Percentiles rank a stretch among this genome's conserved stretches.
phyloP scores from a whole-genome alignment of 768 basidiomycete species.

The Neoboletus magnificus region DNA sequence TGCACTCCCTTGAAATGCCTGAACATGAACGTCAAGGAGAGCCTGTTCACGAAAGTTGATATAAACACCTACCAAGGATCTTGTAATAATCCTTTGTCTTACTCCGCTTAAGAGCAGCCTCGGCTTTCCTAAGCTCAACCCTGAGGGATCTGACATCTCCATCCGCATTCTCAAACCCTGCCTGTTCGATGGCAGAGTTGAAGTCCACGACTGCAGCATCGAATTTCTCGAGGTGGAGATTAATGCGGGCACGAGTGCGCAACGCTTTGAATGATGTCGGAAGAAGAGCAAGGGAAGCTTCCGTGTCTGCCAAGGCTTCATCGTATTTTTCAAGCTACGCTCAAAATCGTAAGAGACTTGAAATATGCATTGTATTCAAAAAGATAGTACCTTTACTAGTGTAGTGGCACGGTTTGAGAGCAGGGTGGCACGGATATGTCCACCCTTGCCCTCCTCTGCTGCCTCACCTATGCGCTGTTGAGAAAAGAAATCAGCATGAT shows the following conservation, averaged over 20 bases:
- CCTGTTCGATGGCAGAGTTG: slow-evolving; percentile 74
- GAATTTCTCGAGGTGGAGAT: slow-evolving; percentile 71
- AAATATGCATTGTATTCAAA: background rate
- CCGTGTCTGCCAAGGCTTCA: slow-evolving; percentile 70
- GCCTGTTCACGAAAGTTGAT: background rate
- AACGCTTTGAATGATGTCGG: slow-evolving; percentile 79
- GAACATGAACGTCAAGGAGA: slow-evolving; percentile 5
- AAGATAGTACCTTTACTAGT: slow-evolving; percentile 56
- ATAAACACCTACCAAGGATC: slow-evolving; percentile 48
- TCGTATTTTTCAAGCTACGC: slow-evolving; percentile 58
- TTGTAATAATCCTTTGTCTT: slow-evolving; percentile 92
- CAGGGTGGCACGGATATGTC: slow-evolving; percentile 75
- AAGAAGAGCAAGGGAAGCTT: slow-evolving; percentile 58
- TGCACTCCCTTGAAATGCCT: slow-evolving; percentile 50
- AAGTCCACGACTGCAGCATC: slow-evolving; percentile 74
- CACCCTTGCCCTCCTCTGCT: slow-evolving; percentile 74
- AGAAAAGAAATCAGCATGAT: background rate
- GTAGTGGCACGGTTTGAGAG: slow-evolving; percentile 85
- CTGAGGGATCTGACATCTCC: slow-evolving; percentile 60
- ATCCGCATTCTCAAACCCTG: slow-evolving; percentile 58
- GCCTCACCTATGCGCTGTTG: slow-evolving; percentile 61
- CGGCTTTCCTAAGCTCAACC: slow-evolving; percentile 74
- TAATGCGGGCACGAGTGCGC: slow-evolving; percentile 79
- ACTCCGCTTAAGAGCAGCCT: slow-evolving; percentile 77
- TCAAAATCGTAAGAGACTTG: slow-evolving; percentile 5